Conservation (phyloP, 2,329 filamentous ascomycete genomes). For the Hymenoscyphus infarciens region DNA sequence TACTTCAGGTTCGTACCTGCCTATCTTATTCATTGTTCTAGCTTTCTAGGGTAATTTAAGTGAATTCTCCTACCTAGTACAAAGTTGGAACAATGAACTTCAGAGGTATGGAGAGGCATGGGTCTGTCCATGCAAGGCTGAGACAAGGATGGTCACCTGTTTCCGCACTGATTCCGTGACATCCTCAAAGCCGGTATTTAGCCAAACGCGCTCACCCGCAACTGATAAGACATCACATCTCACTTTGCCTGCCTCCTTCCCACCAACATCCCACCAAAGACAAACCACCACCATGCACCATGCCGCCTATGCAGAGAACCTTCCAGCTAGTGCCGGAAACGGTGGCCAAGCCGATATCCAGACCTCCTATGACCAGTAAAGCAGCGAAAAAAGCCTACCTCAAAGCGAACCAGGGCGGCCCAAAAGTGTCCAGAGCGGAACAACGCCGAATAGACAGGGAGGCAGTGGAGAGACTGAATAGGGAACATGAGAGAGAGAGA, state of each 20-base stretch:
- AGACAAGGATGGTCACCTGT: no score
- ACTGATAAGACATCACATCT: not conserved
- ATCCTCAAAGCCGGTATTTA: not conserved
- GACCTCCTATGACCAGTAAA: constrained; percentile 48
- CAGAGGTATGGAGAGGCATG: no score
- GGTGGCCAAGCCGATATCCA: constrained; percentile 24
- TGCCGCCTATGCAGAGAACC: constrained; percentile 39
- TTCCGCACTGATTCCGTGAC: not conserved
- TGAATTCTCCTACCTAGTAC: no score
- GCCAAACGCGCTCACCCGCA: not conserved
- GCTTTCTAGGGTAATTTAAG: no score
- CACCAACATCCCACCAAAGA: constrained; percentile 1
- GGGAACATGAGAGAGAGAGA: constrained; percentile 53
- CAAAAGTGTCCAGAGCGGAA: constrained; percentile 41
- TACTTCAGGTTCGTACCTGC: no score
- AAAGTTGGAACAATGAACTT: no score
- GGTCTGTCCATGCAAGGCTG: no score
- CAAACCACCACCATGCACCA: constrained; percentile 13
- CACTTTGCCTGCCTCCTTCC: not conserved
- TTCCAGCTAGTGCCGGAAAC: constrained; percentile 43
- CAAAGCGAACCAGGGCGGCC: constrained; percentile 38
- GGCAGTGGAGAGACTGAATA: constrained; percentile 38
- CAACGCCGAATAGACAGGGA: constrained; percentile 40
- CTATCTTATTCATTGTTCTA: no score
- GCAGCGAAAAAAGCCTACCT: constrained; percentile 46